A percentile compares a stretch with the other conserved stretches of the same genome.
These are phyloP conservation scores for Moricandia arvensis DNA, from an alignment of 345 rosid genomes.

Conservation along the genomic window DNA sequence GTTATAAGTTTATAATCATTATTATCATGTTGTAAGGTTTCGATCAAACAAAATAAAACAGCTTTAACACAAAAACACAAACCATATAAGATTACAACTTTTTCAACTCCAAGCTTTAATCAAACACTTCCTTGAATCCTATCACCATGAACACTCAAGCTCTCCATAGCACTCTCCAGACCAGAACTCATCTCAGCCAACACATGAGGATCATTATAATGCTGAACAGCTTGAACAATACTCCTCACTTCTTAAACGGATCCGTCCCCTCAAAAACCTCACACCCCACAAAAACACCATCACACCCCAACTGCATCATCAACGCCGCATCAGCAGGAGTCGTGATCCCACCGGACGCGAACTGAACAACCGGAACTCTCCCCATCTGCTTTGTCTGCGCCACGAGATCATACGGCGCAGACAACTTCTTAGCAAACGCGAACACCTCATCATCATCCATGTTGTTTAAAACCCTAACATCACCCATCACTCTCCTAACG, in stretches of 20 bases:
- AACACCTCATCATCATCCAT: slow-evolving; percentile 60
- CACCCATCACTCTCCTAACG: slow-evolving; percentile 52
- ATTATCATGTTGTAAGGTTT: no score
- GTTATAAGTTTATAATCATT: no score
- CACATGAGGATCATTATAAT: slow-evolving; percentile 57
- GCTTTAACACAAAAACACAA: background rate
- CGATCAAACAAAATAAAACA: no score
- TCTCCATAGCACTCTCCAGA: slow-evolving; percentile 37
- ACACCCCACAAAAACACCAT: slow-evolving; percentile 55
- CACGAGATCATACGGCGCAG: background rate
- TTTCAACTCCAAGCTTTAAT: background rate
- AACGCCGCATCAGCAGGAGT: background rate
- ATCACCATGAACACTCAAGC: slow-evolving; percentile 21
- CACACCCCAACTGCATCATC: slow-evolving; percentile 69
- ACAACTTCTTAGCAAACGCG: slow-evolving; percentile 42
- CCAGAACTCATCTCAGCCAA: slow-evolving; percentile 54
- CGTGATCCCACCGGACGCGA: background rate
- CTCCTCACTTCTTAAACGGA: slow-evolving; percentile 50
- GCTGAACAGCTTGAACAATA: slow-evolving; percentile 62
- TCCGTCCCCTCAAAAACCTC: slow-evolving; percentile 49
- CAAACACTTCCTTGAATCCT: slow-evolving; percentile 29
- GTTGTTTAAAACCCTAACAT: slow-evolving; percentile 43
- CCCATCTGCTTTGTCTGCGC: background rate
- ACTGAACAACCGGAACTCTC: background rate
- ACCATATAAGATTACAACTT: slow-evolving; percentile 1